Evolutionary conservation across 192 early-diverging fungal genomes (phyloP).

Genomic region (Coemansia sp.): DNA sequence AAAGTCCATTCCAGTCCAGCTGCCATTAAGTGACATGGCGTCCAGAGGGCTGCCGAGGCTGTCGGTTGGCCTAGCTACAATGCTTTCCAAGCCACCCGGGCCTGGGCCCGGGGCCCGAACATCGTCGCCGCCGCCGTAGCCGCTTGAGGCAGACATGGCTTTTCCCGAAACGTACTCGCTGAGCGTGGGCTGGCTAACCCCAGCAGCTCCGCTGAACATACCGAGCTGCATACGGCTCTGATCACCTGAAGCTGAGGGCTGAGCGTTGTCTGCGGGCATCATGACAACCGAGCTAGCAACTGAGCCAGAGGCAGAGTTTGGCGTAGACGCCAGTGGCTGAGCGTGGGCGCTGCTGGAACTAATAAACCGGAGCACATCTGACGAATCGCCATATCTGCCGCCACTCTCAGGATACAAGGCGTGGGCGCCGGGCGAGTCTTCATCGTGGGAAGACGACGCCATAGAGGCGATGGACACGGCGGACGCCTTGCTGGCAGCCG

Average conservation of each 20-base stretch:
- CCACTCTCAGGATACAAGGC: slow-evolving; percentile 18
- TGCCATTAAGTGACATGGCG: slow-evolving; percentile 24
- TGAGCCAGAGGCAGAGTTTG: not conserved
- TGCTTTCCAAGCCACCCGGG: not conserved
- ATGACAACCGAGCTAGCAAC: slow-evolving; percentile 3
- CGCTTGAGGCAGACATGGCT: not conserved
- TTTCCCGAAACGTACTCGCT: slow-evolving; percentile 50
- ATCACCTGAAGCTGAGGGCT: not conserved
- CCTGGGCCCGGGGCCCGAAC: not conserved
- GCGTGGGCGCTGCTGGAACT: not conserved
- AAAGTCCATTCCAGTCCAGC: slow-evolving; percentile 48
- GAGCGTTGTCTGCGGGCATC: slow-evolving; percentile 5
- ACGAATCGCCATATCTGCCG: slow-evolving; percentile 12
- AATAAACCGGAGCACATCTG: slow-evolving; percentile 14
- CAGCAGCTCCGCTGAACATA: not conserved
- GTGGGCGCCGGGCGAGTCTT: slow-evolving; percentile 8
- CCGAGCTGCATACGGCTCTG: not conserved
- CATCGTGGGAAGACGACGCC: slow-evolving; percentile 21
- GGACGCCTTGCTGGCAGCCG: slow-evolving; percentile 12
- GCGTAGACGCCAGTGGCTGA: not conserved
- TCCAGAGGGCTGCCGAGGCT: not conserved
- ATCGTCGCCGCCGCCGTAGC: not conserved
- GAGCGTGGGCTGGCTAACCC: slow-evolving; percentile 37
- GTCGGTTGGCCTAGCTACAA: too few species aligned
- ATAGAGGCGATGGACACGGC: slow-evolving; percentile 25